A percentile compares a stretch with the other conserved stretches of the same genome.
Conservation (phyloP, 129 eudicot species). For the Tagetes erecta region DNA sequence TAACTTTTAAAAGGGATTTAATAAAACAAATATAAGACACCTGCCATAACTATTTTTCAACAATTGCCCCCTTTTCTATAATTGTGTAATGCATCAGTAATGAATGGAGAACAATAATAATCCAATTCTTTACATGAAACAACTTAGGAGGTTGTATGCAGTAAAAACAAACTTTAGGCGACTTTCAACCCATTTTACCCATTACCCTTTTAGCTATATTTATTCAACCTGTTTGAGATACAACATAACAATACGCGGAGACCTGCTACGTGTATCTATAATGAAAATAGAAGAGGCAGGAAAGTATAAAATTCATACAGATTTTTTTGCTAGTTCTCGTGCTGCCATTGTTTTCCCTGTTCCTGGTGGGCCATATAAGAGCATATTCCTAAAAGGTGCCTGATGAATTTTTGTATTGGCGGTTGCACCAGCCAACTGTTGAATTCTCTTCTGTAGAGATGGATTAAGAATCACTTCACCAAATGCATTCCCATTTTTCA, state of each 20-base stretch:
- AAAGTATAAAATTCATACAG: conserved; percentile 51
- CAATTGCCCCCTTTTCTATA: neutral
- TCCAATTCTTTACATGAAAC: neutral
- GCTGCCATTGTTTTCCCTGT: conserved; percentile 99
- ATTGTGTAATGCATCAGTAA: neutral
- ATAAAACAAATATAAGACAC: too few species aligned
- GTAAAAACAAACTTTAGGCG: neutral
- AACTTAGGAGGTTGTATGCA: neutral
- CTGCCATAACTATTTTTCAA: neutral
- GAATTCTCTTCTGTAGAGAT: conserved; percentile 78
- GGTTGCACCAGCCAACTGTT: conserved; percentile 90
- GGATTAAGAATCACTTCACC: conserved; percentile 95
- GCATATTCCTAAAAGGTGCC: conserved; percentile 97
- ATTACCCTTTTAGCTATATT: neutral
- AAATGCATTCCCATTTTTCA: conserved; percentile 66
- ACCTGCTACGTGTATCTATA: neutral
- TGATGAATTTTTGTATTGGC: conserved; percentile 94
- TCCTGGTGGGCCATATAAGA: conserved; percentile 98
- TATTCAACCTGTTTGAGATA: neutral
- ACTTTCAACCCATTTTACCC: conserved; percentile 1
- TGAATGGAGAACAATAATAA: neutral
- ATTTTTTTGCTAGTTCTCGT: conserved; percentile 90
- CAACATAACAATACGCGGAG: neutral
- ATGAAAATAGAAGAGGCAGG: neutral
- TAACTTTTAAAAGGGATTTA: neutral